These are phyloP conservation scores for Ceratobasidium sp. DNA, from an alignment of 1,284 basidiomycete genomes.

Conservation along the genomic window DNA sequence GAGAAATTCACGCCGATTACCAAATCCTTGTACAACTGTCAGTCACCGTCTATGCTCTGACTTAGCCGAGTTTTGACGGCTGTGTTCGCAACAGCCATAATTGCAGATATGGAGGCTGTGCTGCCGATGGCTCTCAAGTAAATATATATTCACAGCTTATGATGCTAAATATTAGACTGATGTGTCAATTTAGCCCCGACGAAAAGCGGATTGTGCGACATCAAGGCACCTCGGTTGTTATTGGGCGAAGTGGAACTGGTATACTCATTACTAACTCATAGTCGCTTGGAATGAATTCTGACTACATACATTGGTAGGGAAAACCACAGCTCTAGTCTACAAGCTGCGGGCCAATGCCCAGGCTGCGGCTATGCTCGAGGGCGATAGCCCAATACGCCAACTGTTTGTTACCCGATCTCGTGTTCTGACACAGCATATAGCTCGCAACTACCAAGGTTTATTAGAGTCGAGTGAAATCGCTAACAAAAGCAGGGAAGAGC, in stretches of 20 bases:
- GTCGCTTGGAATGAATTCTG: not conserved
- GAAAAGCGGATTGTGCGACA: constrained; percentile 28
- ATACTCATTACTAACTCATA: not conserved
- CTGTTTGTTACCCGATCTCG: constrained; percentile 39
- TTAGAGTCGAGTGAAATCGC: constrained; percentile 34
- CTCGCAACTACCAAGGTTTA: constrained; percentile 28
- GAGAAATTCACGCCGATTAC: constrained; percentile 40
- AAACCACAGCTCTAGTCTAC: constrained; percentile 35
- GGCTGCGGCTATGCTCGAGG: not conserved
- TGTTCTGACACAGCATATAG: constrained; percentile 37
- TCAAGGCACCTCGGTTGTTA: constrained; percentile 37
- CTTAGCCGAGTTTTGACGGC: not conserved
- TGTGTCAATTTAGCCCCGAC: constrained; percentile 14
- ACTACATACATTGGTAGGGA: constrained; percentile 5
- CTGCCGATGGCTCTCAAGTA: constrained; percentile 37
- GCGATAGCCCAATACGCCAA: constrained; percentile 51
- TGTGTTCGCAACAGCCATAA: constrained; percentile 6
- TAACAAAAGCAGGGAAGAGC: constrained; percentile 20
- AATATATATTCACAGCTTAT: not conserved
- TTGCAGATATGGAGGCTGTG: constrained; percentile 37
- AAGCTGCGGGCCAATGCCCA: constrained; percentile 40
- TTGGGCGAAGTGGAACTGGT: constrained; percentile 40
- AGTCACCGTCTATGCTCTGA: not conserved
- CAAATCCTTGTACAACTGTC: constrained; percentile 39
- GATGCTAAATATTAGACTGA: not conserved